A percentile compares a stretch with the other conserved stretches of the same genome.
These are phyloP conservation scores for Crithidia sp. DNA, from an alignment of 208 protist species.

Conservation along the genomic window DNA sequence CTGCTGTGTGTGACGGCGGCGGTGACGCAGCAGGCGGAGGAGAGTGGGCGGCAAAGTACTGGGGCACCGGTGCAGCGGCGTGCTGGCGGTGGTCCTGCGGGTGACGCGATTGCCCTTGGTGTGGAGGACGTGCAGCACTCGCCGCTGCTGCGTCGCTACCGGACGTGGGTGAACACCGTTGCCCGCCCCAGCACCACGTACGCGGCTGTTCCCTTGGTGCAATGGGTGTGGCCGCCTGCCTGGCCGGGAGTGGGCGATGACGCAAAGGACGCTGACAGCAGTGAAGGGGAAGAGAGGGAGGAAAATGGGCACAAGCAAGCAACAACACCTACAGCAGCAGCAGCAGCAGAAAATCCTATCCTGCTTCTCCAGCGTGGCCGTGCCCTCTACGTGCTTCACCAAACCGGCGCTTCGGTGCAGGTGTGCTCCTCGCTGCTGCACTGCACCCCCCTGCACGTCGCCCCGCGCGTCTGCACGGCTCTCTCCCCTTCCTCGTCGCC, in stretches of 20 bases:
- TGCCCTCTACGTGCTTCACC: slow-evolving; percentile 36
- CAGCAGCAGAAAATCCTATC: slow-evolving; percentile 28
- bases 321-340: background rate
- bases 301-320: background rate
- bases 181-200: slow-evolving; percentile 17
- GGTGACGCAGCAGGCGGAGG: slow-evolving; percentile 16
- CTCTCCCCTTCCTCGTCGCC: background rate
- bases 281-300: background rate
- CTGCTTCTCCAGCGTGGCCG: slow-evolving; percentile 42
- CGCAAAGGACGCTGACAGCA: background rate
- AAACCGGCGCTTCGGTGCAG: slow-evolving; percentile 37
- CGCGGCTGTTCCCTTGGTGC: slow-evolving; percentile 28
- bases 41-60: background rate
- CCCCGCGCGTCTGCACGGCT: background rate
- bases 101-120: background rate
- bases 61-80: background rate
- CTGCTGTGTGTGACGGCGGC: slow-evolving; percentile 25
- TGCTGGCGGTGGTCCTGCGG: background rate
- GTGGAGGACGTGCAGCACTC: slow-evolving; percentile 13
- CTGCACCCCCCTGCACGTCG: slow-evolving; percentile 17
- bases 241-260: slow-evolving; percentile 5
- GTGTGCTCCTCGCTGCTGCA: slow-evolving; percentile 41
- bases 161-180: slow-evolving; percentile 29
- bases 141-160: slow-evolving; percentile 25
- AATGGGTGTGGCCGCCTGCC: slow-evolving; percentile 37